Percentiles rank a stretch among this genome's conserved stretches.
Evolutionary conservation across 257 asterid genomes (phyloP).

Genomic region (Leonotis leonurus): DNA sequence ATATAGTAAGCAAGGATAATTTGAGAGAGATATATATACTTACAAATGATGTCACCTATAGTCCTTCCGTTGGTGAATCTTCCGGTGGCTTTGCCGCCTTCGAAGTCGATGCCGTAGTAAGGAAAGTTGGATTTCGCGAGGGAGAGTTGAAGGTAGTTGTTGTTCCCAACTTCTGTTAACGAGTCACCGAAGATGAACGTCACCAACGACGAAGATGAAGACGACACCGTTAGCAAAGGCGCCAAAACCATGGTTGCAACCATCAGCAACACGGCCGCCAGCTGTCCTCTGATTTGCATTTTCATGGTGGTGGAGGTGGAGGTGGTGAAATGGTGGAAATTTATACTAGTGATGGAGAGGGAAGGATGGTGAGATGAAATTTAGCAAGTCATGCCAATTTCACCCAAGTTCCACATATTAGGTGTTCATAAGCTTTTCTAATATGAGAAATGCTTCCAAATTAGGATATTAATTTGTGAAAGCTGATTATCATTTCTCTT

Average conservation of each 20-base stretch:
- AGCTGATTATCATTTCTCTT: slow-evolving; percentile 21
- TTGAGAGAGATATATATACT: slow-evolving; percentile 8
- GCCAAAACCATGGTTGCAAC: not conserved
- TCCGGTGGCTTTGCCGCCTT: slow-evolving; percentile 58
- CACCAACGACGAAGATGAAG: slow-evolving; percentile 24
- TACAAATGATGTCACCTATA: slow-evolving; percentile 69
- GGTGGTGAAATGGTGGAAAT: not conserved
- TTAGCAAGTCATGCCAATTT: slow-evolving; percentile 45
- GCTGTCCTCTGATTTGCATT: slow-evolving; percentile 10
- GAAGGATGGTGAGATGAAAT: slow-evolving; percentile 1
- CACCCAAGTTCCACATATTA: slow-evolving; percentile 36
- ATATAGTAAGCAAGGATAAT: not conserved
- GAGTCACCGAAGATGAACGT: slow-evolving; percentile 82
- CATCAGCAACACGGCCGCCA: slow-evolving; percentile 15
- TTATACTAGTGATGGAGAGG: slow-evolving; percentile 21
- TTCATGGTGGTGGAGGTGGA: not conserved
- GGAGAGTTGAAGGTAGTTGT: slow-evolving; percentile 57
- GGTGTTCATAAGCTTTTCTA: no score
- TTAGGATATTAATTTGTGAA: slow-evolving; percentile 11
- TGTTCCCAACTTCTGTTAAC: slow-evolving; percentile 84
- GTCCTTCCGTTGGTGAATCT: slow-evolving; percentile 87
- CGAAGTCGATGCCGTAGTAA: slow-evolving; percentile 58
- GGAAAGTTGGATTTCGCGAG: slow-evolving; percentile 66
- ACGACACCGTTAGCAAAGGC: not conserved
- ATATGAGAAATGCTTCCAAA: no score